A percentile compares a stretch with the other conserved stretches of the same genome.
These are phyloP conservation scores for Saksenaea oblongispora DNA, from an alignment of 371 early-diverging fungal species.

Conservation along the genomic window DNA sequence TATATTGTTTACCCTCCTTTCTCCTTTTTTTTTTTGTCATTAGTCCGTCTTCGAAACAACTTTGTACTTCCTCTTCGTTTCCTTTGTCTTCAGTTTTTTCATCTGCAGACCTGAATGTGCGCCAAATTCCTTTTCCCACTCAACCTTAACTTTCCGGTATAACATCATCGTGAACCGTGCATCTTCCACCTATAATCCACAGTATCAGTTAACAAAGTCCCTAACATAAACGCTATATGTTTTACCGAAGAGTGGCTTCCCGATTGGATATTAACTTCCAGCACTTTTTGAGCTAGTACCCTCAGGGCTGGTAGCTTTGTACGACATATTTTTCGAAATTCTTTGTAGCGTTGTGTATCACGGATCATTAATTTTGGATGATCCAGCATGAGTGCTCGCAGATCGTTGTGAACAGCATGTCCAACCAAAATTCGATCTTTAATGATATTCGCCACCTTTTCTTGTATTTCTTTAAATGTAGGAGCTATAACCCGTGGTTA, in stretches of 20 bases:
- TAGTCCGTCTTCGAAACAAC: neutral
- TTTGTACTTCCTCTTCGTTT: conserved; percentile 9
- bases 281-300: conserved; percentile 70
- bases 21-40: neutral
- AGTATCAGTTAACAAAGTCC: neutral
- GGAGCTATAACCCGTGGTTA: conserved; percentile 42
- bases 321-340: conserved; percentile 68
- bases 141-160: conserved; percentile 75
- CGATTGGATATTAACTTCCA: conserved; percentile 81
- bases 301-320: conserved; percentile 77
- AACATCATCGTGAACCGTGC: conserved; percentile 89
- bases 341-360: conserved; percentile 82
- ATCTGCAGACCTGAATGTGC: conserved; percentile 22
- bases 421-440: conserved; percentile 88
- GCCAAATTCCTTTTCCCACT: conserved; percentile 77
- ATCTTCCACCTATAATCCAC: conserved; percentile 69
- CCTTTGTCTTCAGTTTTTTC: conserved; percentile 15
- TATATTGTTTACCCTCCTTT: too few species aligned
- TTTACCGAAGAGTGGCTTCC: conserved; percentile 89
- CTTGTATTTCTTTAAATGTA: conserved; percentile 76
- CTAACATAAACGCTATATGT: neutral
- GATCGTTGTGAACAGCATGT: conserved; percentile 89
- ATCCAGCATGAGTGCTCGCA: conserved; percentile 70
- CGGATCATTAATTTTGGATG: conserved; percentile 82
- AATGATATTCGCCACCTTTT: conserved; percentile 74